Conservation (phyloP, 2,329 filamentous ascomycete genomes). For the Fusarium sp. region DNA sequence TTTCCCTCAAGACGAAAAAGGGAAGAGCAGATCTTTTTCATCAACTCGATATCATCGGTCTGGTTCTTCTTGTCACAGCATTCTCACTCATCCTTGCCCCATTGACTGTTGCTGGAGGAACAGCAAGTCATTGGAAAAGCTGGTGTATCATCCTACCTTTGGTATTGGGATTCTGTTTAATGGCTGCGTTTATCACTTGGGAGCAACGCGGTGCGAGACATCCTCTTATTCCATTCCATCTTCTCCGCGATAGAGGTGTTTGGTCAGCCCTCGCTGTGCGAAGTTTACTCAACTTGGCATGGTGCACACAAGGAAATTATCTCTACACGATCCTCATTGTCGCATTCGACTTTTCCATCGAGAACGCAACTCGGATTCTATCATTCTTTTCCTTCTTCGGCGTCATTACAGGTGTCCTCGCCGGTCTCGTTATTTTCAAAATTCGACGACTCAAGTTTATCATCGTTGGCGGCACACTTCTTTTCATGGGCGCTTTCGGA, state of each 20-base stretch:
- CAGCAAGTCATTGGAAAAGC: slow-evolving; percentile 60
- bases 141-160: slow-evolving; percentile 64
- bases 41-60: slow-evolving; percentile 64
- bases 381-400: slow-evolving; percentile 66
- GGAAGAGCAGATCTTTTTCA: slow-evolving; percentile 62
- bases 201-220: slow-evolving; percentile 60
- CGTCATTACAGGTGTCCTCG: slow-evolving; percentile 64
- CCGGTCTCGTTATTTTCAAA: slow-evolving; percentile 64
- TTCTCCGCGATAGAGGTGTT: slow-evolving; percentile 69
- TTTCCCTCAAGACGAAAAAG: slow-evolving; percentile 39
- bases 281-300: slow-evolving; percentile 62
- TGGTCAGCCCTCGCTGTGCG: slow-evolving; percentile 70
- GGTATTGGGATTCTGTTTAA: slow-evolving; percentile 60
- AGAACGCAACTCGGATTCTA: slow-evolving; percentile 66
- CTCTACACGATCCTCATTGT: slow-evolving; percentile 70
- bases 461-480: slow-evolving; percentile 65
- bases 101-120: slow-evolving; percentile 66
- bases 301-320: slow-evolving; percentile 70
- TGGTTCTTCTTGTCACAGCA: slow-evolving; percentile 58
- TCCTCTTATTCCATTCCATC: slow-evolving; percentile 68
- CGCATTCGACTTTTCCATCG: slow-evolving; percentile 66
- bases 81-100: slow-evolving; percentile 62
- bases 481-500: slow-evolving; percentile 68
- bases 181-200: slow-evolving; percentile 65
- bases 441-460: slow-evolving; percentile 67